Base-by-base conservation (phyloP, 768 basidiomycete genomes). In the Leccinum aurantiacum region DNA sequence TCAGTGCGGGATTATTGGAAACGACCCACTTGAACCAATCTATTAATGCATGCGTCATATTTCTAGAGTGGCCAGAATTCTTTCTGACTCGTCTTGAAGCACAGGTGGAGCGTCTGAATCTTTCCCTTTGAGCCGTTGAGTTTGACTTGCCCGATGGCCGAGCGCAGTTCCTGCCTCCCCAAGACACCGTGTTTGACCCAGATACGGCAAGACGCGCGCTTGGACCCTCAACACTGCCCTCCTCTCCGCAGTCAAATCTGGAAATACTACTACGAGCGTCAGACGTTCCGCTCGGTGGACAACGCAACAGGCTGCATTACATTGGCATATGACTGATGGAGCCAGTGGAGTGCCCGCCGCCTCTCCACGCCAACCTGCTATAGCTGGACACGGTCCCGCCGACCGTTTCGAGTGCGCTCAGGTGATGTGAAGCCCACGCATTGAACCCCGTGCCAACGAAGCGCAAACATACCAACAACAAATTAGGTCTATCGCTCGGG, bases 361-460 rank as follows among this genome's bases (percentile, higher is more conserved):
- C 51, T 64, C 60, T 66, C 49, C 25, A 62, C 51, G 61, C 35
- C 44, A 59, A 58, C 31, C 53, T 44, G 27, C 63, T 22, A 60
- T 65, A 62, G 56, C 51, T 17, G 60, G 65, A 48, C 56, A 33
- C 35, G 56, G 19, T 49, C 51, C n/a, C 53, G 57, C 24, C 19
- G 49, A 59, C 65, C 58, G 37, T 63, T 63, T 67, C 58, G 48
- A 65, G 67, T 55, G 50, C 58, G 24, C 54, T 70, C 63, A 24
- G 67, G 59, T 53, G 54, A 60, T 53, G 61, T 65, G 59, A 60
- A 63, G 52, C 25, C 56, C 67, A 59, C 33, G 24, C 56, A 46
- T 71, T 70, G 65, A 71, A 67, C 60, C 65, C 69, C 69, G 70
- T 69, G 54, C 11, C 47, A 49, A 59, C 48, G 70, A 63, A 67